These are phyloP conservation scores for Emmonsiellopsis sp. DNA, from an alignment of 2,329 filamentous ascomycete genomes.

Conservation along the genomic window DNA sequence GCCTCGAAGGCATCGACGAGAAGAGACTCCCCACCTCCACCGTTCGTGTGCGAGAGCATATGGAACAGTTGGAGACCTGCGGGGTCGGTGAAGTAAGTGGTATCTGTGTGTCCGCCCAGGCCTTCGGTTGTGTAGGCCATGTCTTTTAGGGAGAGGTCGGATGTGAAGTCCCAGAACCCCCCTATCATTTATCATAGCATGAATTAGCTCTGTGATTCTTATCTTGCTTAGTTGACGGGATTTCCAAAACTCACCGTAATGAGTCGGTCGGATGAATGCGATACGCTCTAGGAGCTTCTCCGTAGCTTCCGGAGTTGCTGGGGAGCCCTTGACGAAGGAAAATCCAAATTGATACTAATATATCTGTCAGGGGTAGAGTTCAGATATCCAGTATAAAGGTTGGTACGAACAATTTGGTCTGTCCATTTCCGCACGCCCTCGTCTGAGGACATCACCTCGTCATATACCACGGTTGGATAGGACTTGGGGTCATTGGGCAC, in stretches of 20 bases:
- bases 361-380: constrained; percentile 4
- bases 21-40: constrained; percentile 62
- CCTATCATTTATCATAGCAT: constrained; percentile 24
- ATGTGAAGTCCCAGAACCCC: constrained; percentile 77
- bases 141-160: constrained; percentile 78
- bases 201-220: background rate
- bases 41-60: constrained; percentile 63
- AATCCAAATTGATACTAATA: constrained; percentile 60
- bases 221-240: background rate
- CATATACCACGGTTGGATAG: constrained; percentile 52
- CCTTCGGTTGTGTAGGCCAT: constrained; percentile 84
- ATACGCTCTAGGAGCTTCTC: constrained; percentile 69
- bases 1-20: constrained; percentile 81
- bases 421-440: constrained; percentile 52
- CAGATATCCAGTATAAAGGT: background rate
- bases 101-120: constrained; percentile 83
- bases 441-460: constrained; percentile 50
- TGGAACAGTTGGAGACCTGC: constrained; percentile 89
- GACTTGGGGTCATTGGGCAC: constrained; percentile 23
- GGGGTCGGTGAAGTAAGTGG: constrained; percentile 89
- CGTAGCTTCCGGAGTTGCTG: constrained; percentile 60
- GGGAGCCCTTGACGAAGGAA: constrained; percentile 63
- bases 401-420: constrained; percentile 43
- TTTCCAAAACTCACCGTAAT: constrained; percentile 65
- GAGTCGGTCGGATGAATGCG: constrained; percentile 77